These are phyloP conservation scores for Fusarium sterilihyphosum DNA, from an alignment of 2,329 filamentous ascomycete species.

Conservation along the genomic window DNA sequence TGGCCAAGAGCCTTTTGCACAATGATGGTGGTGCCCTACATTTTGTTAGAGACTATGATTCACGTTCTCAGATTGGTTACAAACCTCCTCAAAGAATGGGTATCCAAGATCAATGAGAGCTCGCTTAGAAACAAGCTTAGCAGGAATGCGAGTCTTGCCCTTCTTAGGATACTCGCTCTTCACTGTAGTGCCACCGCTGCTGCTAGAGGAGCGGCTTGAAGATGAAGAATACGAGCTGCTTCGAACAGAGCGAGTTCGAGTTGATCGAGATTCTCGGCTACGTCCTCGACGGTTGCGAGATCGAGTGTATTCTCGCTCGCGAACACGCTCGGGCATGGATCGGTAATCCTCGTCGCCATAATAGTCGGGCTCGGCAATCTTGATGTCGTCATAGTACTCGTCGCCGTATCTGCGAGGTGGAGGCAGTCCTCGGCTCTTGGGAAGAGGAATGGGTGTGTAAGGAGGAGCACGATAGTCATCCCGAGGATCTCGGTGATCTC, in stretches of 20 bases:
- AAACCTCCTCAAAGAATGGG: slow-evolving; percentile 85
- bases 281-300: slow-evolving; percentile 51
- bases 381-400: slow-evolving; percentile 71
- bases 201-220: slow-evolving; percentile 57
- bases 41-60: slow-evolving; percentile 8
- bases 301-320: slow-evolving; percentile 69
- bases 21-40: slow-evolving; percentile 80
- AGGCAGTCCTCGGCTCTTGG: slow-evolving; percentile 68
- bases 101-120: slow-evolving; percentile 88
- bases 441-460: slow-evolving; percentile 74
- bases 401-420: slow-evolving; percentile 67
- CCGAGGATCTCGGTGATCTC: slow-evolving; percentile 50
- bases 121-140: slow-evolving; percentile 79
- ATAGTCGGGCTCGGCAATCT: slow-evolving; percentile 72
- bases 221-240: slow-evolving; percentile 57
- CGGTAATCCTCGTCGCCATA: slow-evolving; percentile 79
- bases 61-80: slow-evolving; percentile 33
- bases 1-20: slow-evolving; percentile 87
- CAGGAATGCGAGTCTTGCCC: slow-evolving; percentile 90
- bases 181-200: slow-evolving; percentile 60
- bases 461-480: slow-evolving; percentile 58
- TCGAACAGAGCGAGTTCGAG: slow-evolving; percentile 51
- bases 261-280: slow-evolving; percentile 55
- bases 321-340: slow-evolving; percentile 66
- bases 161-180: slow-evolving; percentile 78